Evolutionary conservation across 768 basidiomycete genomes (phyloP), one percentile per base, ranked within the genome.

Genomic region (Mycena vitilis): DNA sequence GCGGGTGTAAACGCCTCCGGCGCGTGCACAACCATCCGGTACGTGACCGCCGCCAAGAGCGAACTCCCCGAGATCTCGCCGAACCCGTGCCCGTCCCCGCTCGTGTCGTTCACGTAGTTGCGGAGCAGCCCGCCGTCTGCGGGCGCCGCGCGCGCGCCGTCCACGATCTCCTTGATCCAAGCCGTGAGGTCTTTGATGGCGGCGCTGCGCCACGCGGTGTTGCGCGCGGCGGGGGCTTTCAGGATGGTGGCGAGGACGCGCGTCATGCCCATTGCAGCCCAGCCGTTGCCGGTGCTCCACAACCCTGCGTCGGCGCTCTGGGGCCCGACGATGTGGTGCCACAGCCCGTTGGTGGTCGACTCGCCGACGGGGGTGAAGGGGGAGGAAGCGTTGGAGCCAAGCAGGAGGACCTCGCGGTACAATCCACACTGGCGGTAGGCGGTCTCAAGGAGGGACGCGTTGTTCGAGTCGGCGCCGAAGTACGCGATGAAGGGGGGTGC

Each of bases 401-500:
- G 52, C 34, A 61, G 72, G 18, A 85, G 76, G 49, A 82, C 71
- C 48, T 82, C 60, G 12, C 81, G 80, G 51, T 86, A 85, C 3
- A 78, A 68, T 0, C 73, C 67, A 63, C 81, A 82, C 63, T 86
- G 85, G 11, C 77, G 71, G 16, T 84, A 82, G 4, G 78, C 77
- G 52, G 76, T 76, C 7, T 76, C 75, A 0, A 87, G 76, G 12
- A 85, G 71, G 0, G 75, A 74, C 13, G 70, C 74, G 70, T 87
- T 79, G 37, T 76, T 66, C 0, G 72, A 76, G 62, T 80, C 82
- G 0, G 81, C 84, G 9, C 78, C 85, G 66, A 82, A 83, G 73
- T 83, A 87, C 0, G 85, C 85, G 15, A 87, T 74, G 75, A 85
- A 85, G 0, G 85, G 85, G 11, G 85, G 85, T 3, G 79, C 84